These are phyloP conservation scores for Termitomyces sp. DNA, from an alignment of 768 basidiomycete species.

Conservation along the genomic window DNA sequence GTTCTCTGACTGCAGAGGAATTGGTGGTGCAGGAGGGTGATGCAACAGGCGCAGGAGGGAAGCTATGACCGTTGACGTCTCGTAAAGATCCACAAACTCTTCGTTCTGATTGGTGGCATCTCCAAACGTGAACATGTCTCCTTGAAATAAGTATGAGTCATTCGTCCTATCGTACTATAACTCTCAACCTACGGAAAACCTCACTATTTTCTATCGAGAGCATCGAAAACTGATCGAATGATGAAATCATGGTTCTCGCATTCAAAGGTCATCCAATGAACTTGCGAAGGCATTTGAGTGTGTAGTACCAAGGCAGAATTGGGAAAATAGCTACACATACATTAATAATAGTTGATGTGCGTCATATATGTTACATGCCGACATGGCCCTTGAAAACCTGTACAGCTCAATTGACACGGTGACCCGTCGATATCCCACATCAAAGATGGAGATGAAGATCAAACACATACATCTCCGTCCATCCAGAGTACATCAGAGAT, in stretches of 20 bases:
- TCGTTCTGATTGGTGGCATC: constrained; percentile 22
- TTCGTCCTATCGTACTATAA: neutral
- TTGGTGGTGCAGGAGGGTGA: constrained; percentile 43
- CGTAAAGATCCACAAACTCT: constrained; percentile 46
- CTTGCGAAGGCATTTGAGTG: constrained; percentile 5
- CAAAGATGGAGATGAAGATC: constrained; percentile 20
- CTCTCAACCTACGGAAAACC: constrained; percentile 51
- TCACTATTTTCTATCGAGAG: constrained; percentile 46
- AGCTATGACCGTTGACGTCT: constrained; percentile 40
- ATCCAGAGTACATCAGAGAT: constrained; percentile 30
- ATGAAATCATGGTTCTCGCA: constrained; percentile 49
- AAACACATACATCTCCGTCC: constrained; percentile 22
- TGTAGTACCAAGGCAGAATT: neutral
- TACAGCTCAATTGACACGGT: constrained; percentile 9
- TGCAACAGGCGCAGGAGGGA: constrained; percentile 54
- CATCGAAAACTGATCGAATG: constrained; percentile 50
- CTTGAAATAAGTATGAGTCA: constrained; percentile 27
- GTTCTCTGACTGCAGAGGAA: constrained; percentile 18
- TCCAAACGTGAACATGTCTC: constrained; percentile 65
- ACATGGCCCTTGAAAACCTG: constrained; percentile 5
- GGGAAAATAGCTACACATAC: neutral
- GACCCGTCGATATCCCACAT: constrained; percentile 12
- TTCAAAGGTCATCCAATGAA: constrained; percentile 32
- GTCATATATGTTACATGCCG: neutral
- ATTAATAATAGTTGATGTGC: neutral